Evolutionary conservation across 305 asterid species (phyloP).

Genomic region (Fraxinus greggii): DNA sequence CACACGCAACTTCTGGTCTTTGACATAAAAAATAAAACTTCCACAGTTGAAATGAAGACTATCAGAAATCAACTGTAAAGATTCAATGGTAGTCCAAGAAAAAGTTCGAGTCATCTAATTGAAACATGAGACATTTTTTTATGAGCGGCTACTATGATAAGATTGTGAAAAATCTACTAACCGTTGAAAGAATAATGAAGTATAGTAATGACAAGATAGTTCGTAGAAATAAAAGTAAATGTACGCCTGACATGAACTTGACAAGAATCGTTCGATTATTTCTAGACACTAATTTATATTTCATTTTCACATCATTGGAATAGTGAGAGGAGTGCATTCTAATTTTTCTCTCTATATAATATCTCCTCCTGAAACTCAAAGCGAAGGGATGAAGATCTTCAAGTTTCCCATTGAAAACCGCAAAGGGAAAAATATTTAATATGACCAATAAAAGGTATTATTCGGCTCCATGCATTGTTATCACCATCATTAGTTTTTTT

Average conservation of each 20-base stretch:
- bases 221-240: not conserved
- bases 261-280: not conserved
- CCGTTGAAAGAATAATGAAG: not conserved
- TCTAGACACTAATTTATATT: not conserved
- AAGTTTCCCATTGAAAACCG: slow-evolving; percentile 13
- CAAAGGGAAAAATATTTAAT: slow-evolving; percentile 10
- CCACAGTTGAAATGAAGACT: not conserved
- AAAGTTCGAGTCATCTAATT: not conserved
- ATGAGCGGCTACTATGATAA: not conserved
- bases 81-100: not conserved
- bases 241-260: not conserved
- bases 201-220: not conserved
- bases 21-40: not conserved
- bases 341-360: not conserved
- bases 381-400: slow-evolving; percentile 1
- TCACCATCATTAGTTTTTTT: not conserved
- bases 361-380: not conserved
- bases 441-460: slow-evolving; percentile 36
- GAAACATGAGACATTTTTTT: not conserved
- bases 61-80: not conserved
- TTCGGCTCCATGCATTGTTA: slow-evolving; percentile 30
- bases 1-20: not conserved
- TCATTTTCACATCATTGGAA: not conserved
- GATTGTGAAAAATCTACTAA: not conserved
- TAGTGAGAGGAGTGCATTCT: not conserved